Evolutionary conservation across 1,284 basidiomycete species (phyloP).

Genomic region (Vanrija pseudolonga): DNA sequence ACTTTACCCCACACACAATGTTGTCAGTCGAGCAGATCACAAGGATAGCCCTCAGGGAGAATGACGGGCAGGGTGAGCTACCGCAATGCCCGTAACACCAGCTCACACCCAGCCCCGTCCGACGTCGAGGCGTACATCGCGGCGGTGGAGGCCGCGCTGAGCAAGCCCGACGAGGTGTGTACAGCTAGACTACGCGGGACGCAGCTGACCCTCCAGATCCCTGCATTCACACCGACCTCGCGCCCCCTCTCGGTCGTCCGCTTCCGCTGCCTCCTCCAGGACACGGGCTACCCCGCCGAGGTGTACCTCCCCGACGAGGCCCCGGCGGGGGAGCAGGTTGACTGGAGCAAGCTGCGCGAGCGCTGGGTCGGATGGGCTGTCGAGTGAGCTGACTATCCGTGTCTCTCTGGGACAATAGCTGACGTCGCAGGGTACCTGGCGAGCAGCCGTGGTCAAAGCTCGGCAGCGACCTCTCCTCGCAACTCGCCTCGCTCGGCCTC

Average conservation of each 20-base stretch:
- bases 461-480: background rate
- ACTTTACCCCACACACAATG: conserved; percentile 15
- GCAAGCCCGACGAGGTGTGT: conserved; percentile 12
- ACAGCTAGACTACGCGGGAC: background rate
- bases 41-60: conserved; percentile 34
- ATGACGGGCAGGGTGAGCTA: conserved; percentile 20
- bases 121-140: conserved; percentile 5
- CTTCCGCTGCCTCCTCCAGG: conserved; percentile 47
- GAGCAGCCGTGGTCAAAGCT: conserved; percentile 31
- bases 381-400: conserved; percentile 30
- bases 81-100: background rate
- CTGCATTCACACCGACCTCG: conserved; percentile 19
- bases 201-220: conserved; percentile 21
- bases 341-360: conserved; percentile 41
- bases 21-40: conserved; percentile 29
- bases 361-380: conserved; percentile 49
- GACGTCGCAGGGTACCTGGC: conserved; percentile 34
- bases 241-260: conserved; percentile 35
- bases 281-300: conserved; percentile 48
- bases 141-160: conserved; percentile 10
- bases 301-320: conserved; percentile 37
- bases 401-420: background rate
- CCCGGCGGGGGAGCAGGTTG: conserved; percentile 6
- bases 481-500: background rate
- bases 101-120: background rate